phyloP scores from a whole-genome alignment of 2,329 filamentous ascomycete species.

The Aureobasidium uvarum region DNA sequence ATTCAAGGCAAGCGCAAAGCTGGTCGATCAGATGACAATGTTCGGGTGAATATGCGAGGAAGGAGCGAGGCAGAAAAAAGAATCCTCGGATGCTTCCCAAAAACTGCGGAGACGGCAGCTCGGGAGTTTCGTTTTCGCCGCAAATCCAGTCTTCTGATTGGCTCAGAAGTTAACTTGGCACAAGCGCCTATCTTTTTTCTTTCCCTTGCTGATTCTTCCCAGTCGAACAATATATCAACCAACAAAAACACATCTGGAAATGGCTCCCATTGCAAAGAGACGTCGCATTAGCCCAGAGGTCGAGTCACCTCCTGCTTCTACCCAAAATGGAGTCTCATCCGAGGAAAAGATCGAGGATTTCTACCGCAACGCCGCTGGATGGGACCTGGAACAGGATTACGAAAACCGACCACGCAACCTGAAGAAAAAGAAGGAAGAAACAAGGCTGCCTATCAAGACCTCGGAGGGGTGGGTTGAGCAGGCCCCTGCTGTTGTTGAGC shows the following conservation, averaged over 20 bases:
- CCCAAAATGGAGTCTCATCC: slow-evolving; percentile 35
- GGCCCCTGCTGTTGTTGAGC: slow-evolving; percentile 17
- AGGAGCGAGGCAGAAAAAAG: slow-evolving; percentile 24
- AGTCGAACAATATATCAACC: not conserved
- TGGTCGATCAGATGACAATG: not conserved
- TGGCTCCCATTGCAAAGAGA: slow-evolving; percentile 53
- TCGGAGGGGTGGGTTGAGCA: slow-evolving; percentile 70
- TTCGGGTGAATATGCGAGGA: not conserved
- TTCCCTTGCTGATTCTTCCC: not conserved
- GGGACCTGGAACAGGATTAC: slow-evolving; percentile 92
- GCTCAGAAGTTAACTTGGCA: not conserved
- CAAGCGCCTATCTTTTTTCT: slow-evolving; percentile 11
- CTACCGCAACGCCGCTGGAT: slow-evolving; percentile 67
- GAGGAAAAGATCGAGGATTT: slow-evolving; percentile 30
- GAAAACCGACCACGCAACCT: slow-evolving; percentile 73
- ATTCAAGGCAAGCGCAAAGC: not conserved
- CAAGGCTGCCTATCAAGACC: slow-evolving; percentile 81
- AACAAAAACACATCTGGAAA: slow-evolving; percentile 31
- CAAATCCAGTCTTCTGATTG: slow-evolving; percentile 20
- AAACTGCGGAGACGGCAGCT: slow-evolving; percentile 6
- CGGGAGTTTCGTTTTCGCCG: slow-evolving; percentile 21
- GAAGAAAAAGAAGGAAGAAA: slow-evolving; percentile 70
- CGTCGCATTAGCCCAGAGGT: slow-evolving; percentile 51
- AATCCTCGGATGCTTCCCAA: not conserved
- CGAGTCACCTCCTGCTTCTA: slow-evolving; percentile 34